These are phyloP conservation scores for Solanum paucissectum DNA, from an alignment of 257 asterid genomes.

Conservation along the genomic window DNA sequence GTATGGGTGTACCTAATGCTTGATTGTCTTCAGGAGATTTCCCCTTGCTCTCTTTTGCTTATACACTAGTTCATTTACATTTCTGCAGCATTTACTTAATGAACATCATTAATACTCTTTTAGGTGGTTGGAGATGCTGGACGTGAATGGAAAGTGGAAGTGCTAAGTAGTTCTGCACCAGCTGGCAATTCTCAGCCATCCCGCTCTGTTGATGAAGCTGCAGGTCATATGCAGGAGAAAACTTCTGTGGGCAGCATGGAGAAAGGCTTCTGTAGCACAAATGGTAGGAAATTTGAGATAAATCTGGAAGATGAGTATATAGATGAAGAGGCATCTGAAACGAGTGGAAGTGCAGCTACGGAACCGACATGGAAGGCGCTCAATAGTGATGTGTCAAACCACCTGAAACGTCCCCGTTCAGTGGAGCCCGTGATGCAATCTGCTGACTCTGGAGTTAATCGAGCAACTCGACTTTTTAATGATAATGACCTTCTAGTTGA, in stretches of 20 bases:
- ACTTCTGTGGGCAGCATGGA: conserved; percentile 13
- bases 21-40: neutral
- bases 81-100: neutral
- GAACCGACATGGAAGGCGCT: neutral
- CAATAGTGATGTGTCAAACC: conserved; percentile 14
- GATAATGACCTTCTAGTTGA: conserved; percentile 14
- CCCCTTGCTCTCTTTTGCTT: neutral
- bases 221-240: conserved; percentile 6
- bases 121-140: conserved; percentile 45
- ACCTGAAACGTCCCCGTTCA: conserved; percentile 12
- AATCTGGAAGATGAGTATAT: neutral
- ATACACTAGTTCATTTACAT: neutral
- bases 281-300: neutral
- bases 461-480: conserved; percentile 5
- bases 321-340: neutral
- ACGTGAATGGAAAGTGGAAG: conserved; percentile 14
- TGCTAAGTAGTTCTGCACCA: conserved; percentile 7
- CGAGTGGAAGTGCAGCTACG: neutral
- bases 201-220: conserved; percentile 7
- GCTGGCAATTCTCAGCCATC: conserved; percentile 12
- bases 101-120: neutral
- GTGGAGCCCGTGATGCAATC: conserved; percentile 1
- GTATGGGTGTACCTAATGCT: neutral
- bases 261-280: neutral
- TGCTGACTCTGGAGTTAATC: conserved; percentile 9